Base-by-base conservation (phyloP, 129 eudicot species). In the Flaveria bidentis region DNA sequence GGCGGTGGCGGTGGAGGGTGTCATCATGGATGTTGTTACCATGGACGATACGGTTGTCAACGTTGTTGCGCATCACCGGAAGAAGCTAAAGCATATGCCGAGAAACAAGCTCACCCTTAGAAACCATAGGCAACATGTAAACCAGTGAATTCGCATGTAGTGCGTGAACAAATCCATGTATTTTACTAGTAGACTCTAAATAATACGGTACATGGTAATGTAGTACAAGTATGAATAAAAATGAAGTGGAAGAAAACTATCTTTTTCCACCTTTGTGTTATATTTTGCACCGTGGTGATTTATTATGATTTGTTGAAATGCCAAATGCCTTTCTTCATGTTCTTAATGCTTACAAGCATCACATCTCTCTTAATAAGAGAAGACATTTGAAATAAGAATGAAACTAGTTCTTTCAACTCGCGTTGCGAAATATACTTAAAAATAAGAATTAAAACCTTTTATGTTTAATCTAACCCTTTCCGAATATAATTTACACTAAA, bases 11-110 rank as follows among this genome's bases (percentile, higher is more conserved):
- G 78, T 13, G 58, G 70, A 42, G 74, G 81, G 16, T 67, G 75
- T 16, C 10, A 15, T 13, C 44, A 63, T 30, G 68, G 68, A 63
- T 63, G 68, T 4, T 62, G 68, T 18, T 17, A 6, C 28, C 1
- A 30, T 1, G 68, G 61, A 18, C 42, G 17, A 12, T 63, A 63
- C 8, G 13, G 68, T 1, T 63, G 68, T 30, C 8, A 63, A 28
- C 20, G 42, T 0, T 63, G 68, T 30, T 63, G 68, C 15, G 0
- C 16, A 15, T 63, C 79, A 13, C 72, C 56, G 0, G 58, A 55
- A 67, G 81, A 67, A 55, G 81, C 81, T 23, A 69, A 56, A 20
- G 81, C 68, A 3, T 69, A 53, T n/a, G 81, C 70, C 3, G 69
- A 47, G 36, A 64, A 56, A 56, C 69, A 77, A 69, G 58, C 25